Evolutionary conservation across 306 rosid genomes (phyloP).

Genomic region (Cercis canadensis): DNA sequence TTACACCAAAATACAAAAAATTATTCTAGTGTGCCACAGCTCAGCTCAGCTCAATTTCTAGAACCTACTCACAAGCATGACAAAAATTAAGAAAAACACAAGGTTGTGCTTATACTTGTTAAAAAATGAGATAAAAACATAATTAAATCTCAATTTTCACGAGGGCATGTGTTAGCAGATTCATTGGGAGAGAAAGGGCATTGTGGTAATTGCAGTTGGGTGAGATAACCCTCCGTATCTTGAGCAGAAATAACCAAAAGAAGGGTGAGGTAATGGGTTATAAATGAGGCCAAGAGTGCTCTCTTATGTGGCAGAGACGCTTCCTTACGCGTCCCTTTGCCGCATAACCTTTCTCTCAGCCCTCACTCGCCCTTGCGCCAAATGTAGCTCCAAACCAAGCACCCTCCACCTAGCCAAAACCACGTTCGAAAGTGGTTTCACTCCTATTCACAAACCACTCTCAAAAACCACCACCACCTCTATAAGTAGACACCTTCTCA

Average conservation of each 20-base stretch:
- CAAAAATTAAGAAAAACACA: too few relatives aligned
- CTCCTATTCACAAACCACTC: too few relatives aligned
- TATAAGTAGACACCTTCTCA: background rate
- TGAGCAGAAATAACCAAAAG: constrained; percentile 6
- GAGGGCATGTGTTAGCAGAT: background rate
- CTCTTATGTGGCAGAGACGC: background rate
- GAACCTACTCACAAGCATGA: too few relatives aligned
- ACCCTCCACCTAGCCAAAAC: background rate
- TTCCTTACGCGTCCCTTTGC: background rate
- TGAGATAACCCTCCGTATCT: background rate
- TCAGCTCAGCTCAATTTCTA: too few relatives aligned
- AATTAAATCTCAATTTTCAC: too few relatives aligned
- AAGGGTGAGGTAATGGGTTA: background rate
- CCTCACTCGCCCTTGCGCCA: background rate
- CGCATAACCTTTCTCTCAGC: background rate
- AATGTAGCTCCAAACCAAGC: background rate
- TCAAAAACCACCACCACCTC: background rate
- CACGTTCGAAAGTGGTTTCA: background rate
- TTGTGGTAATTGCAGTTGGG: background rate
- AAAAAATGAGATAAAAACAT: too few relatives aligned
- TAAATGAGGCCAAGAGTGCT: background rate
- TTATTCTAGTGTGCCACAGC: too few relatives aligned
- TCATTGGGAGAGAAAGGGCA: background rate
- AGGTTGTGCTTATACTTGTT: too few relatives aligned
- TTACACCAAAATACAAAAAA: too few relatives aligned